Evolutionary conservation across 73 alveolate species (phyloP).

Genomic region (Tetrahymena elliotti): DNA sequence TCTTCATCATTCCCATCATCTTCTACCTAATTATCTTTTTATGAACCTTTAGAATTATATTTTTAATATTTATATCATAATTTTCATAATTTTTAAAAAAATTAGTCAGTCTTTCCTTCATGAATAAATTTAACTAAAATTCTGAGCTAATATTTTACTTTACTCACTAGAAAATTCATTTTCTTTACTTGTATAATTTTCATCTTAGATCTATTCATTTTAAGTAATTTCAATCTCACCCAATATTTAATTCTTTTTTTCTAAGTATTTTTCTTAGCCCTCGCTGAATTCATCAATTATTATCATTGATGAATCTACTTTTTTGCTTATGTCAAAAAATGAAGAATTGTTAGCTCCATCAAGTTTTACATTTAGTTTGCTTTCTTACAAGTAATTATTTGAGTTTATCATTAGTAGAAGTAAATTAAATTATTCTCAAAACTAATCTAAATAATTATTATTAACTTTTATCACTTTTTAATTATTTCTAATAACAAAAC

Average conservation of each 20-base stretch:
- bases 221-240: neutral
- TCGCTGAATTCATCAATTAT: neutral
- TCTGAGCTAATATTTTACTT: neutral
- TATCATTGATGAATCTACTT: neutral
- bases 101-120: too few relatives aligned
- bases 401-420: neutral
- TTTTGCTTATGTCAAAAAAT: neutral
- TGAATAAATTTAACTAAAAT: too few relatives aligned
- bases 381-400: neutral
- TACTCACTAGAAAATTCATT: neutral
- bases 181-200: neutral
- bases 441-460: too few relatives aligned
- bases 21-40: neutral
- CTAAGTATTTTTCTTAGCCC: neutral
- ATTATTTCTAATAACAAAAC: neutral
- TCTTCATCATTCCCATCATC: neutral
- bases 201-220: neutral
- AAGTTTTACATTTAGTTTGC: neutral
- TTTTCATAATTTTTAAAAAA: too few relatives aligned
- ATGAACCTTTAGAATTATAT: too few relatives aligned
- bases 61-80: too few relatives aligned
- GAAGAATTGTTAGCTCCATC: neutral
- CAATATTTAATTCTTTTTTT: neutral
- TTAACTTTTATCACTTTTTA: neutral
- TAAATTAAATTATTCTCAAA: too few relatives aligned